phyloP scores from a whole-genome alignment of 352 stramenopile genomes.

The Poterioochromonas sp. region DNA sequence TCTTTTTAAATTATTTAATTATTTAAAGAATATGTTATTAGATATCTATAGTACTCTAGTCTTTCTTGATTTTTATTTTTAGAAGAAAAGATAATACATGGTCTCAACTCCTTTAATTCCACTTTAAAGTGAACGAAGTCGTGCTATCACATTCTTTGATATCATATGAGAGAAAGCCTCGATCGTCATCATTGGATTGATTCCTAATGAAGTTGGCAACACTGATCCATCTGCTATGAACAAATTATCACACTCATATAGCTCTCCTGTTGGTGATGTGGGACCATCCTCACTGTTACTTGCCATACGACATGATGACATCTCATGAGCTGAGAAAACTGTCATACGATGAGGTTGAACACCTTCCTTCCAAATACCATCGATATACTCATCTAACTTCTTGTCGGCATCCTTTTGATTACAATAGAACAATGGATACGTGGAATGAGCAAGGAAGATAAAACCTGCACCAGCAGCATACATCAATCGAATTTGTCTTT shows the following conservation, averaged over 20 bases:
- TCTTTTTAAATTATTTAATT: no score
- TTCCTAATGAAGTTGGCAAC: constrained; percentile 45
- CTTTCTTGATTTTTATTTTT: no score
- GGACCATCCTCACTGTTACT: constrained; percentile 38
- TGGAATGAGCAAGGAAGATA: constrained; percentile 33
- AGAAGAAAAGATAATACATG: no score
- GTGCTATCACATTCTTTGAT: not conserved
- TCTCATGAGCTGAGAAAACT: constrained; percentile 45
- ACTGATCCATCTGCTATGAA: constrained; percentile 44
- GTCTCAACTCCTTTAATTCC: no score
- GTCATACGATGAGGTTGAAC: constrained; percentile 21
- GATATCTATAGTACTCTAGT: no score
- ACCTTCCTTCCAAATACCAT: constrained; percentile 36
- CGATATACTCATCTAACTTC: constrained; percentile 39
- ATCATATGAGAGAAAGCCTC: constrained; percentile 22
- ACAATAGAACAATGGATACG: constrained; percentile 35
- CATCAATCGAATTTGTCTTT: constrained; percentile 36
- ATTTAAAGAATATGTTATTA: no score
- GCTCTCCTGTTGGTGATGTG: constrained; percentile 38
- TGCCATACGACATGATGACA: constrained; percentile 43
- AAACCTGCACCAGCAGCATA: constrained; percentile 35
- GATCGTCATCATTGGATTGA: constrained; percentile 46
- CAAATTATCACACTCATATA: constrained; percentile 42
- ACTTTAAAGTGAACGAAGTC: no score
- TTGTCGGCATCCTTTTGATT: constrained; percentile 12